Evolutionary conservation across 306 rosid species (phyloP).

Genomic region (Vicia villosa): DNA sequence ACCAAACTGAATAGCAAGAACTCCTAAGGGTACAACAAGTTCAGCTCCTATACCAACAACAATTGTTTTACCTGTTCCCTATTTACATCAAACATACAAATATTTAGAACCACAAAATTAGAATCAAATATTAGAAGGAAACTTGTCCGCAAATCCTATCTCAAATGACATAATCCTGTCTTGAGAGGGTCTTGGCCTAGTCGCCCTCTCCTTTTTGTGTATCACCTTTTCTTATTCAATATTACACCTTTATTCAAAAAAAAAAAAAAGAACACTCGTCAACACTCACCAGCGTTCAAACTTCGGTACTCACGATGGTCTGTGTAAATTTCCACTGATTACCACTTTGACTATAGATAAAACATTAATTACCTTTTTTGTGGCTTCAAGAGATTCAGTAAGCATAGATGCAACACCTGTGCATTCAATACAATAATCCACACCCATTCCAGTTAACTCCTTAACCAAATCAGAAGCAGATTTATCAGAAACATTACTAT

Average conservation of each 20-base stretch:
- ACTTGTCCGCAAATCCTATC: not conserved
- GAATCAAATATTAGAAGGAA: too few relatives aligned
- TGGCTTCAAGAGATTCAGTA: slow-evolving; percentile 51
- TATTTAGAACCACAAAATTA: not conserved
- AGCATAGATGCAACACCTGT: slow-evolving; percentile 45
- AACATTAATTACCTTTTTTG: slow-evolving; percentile 45
- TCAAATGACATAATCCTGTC: too few relatives aligned
- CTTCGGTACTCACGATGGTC: too few relatives aligned
- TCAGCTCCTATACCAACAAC: slow-evolving; percentile 38
- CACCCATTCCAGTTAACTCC: slow-evolving; percentile 57
- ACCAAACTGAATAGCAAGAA: slow-evolving; percentile 34
- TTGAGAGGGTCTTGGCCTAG: too few relatives aligned
- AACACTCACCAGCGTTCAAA: too few relatives aligned
- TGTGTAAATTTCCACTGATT: too few relatives aligned
- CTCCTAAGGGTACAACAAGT: slow-evolving; percentile 25
- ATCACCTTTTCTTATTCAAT: too few relatives aligned
- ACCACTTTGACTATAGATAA: too few relatives aligned
- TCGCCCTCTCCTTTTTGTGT: too few relatives aligned
- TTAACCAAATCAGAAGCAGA: slow-evolving; percentile 47
- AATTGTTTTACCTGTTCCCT: slow-evolving; percentile 53
- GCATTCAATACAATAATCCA: slow-evolving; percentile 61
- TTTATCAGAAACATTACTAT: slow-evolving; percentile 37
- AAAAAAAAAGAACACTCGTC: too few relatives aligned
- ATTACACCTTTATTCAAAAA: too few relatives aligned
- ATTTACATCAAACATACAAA: not conserved